phyloP scores from a whole-genome alignment of 441 rosid genomes.

The Cnidoscolus chayamansa region DNA sequence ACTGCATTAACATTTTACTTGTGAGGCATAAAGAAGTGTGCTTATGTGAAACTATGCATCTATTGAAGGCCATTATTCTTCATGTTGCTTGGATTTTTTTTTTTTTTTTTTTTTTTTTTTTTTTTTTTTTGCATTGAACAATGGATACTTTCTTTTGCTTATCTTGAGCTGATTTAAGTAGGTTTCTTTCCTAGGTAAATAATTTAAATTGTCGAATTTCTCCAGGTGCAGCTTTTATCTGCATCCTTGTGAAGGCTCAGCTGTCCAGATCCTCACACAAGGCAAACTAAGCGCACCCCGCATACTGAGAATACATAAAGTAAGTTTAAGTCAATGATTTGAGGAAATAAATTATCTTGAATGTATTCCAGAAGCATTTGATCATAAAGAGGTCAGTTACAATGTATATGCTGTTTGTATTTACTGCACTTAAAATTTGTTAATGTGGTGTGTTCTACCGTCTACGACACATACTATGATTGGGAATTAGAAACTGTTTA shows the following conservation, averaged over 20 bases:
- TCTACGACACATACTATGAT: neutral
- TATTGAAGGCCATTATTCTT: slow-evolving; percentile 1
- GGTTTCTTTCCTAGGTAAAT: neutral
- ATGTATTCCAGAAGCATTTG: neutral
- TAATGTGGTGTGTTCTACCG: neutral
- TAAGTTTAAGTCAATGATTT: slow-evolving; percentile 28
- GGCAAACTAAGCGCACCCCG: slow-evolving; percentile 99
- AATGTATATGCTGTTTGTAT: too few species aligned
- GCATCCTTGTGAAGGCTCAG: slow-evolving; percentile 90
- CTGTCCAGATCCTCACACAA: slow-evolving; percentile 78
- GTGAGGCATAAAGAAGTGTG: slow-evolving; percentile 4
- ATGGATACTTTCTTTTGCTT: neutral
- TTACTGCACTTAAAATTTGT: too few species aligned
- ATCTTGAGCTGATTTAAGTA: neutral
- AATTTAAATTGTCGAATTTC: slow-evolving; percentile 18
- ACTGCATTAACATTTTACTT: slow-evolving; percentile 3
- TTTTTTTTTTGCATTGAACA: too few species aligned
- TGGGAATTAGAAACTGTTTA: neutral
- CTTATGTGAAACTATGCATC: neutral
- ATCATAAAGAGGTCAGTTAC: too few species aligned
- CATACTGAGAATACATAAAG: slow-evolving; percentile 95
- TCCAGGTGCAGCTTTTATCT: slow-evolving; percentile 96
- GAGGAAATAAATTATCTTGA: slow-evolving; percentile 10
- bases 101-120: neutral
- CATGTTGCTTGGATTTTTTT: slow-evolving; percentile 5